Base-by-base conservation (phyloP, 257 asterid genomes). In the Scutellaria baicalensis region DNA sequence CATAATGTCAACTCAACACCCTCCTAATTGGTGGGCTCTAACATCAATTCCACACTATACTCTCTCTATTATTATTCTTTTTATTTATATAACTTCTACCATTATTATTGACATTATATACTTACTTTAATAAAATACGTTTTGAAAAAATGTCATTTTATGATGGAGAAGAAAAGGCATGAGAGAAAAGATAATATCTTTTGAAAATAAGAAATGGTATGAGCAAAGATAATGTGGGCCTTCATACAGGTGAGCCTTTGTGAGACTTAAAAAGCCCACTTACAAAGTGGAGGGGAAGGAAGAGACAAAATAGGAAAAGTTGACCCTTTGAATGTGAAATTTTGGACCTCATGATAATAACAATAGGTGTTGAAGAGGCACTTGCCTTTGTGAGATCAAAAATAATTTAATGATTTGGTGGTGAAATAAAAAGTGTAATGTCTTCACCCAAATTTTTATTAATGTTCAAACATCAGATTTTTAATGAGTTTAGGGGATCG, bases 1-100 rank as follows among this genome's bases (percentile, higher is more conserved):
- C 23, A 23, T 66, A 58, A 72, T 52, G 76, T 74, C 88, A 80
- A 75, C 64, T 72, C 76, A 54, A 66, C 56, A 80, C 74, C 76
- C 59, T 70, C 56, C 81, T 55, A 71, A 40, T 66, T 76, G 66
- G 64, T 64, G 45, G 52, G 60, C 56, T 51, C 12, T n/a, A 9
- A 33, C 7, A 45, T 57, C 10, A 8, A 36, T 18, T 36, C 6
- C 47, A 59, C n/a, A n/a, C n/a, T n/a, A n/a, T n/a, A n/a, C n/a
- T n/a, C n/a, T 27, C 2, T 27, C 33, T 27, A 27, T 59, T 59
- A 35, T 59, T n/a, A n/a, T n/a, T n/a, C n/a, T 38, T 58, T 13
- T 35, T 14, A 23, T 12, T 11, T 56, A 1, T 27, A 27, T 27
- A 55, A 1, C 0, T 55, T 27, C 33, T 27, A 27, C 5, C 33